These are phyloP conservation scores for Sphaerosporella brunnea DNA, from an alignment of 495 filamentous ascomycete species.

Conservation along the genomic window DNA sequence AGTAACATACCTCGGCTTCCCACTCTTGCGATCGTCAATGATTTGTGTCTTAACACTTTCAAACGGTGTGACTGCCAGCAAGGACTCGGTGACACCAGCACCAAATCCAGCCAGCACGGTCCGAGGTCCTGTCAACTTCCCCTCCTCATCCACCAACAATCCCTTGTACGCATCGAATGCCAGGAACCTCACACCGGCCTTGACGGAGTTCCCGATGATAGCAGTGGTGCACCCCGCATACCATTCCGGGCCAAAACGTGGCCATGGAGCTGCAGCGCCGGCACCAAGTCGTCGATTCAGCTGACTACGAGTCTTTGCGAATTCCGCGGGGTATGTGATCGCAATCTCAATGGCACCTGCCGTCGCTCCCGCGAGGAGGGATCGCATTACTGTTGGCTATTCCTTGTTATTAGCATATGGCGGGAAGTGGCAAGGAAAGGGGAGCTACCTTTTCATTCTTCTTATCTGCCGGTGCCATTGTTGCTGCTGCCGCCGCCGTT, in stretches of 20 bases:
- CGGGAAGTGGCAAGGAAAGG: too few species aligned
- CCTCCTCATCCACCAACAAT: constrained; percentile 63
- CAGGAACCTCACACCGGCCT: constrained; percentile 90
- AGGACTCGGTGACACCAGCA: constrained; percentile 81
- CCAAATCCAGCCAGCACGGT: constrained; percentile 91
- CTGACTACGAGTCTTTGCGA: constrained; percentile 89
- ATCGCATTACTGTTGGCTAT: constrained; percentile 9
- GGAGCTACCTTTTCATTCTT: constrained; percentile 5
- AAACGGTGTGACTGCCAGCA: constrained; percentile 88
- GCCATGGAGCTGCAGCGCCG: constrained; percentile 78
- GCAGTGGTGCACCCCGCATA: constrained; percentile 95
- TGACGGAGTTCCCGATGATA: constrained; percentile 89
- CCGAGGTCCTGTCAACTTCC: constrained; percentile 73
- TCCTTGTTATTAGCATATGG: too few species aligned
- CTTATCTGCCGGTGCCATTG: background rate
- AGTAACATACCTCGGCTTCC: constrained; percentile 30
- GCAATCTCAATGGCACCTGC: constrained; percentile 93
- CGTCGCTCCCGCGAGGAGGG: constrained; percentile 33
- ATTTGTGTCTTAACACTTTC: constrained; percentile 95
- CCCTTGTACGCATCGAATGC: constrained; percentile 87
- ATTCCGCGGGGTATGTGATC: constrained; percentile 96
- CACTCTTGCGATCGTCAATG: constrained; percentile 86
- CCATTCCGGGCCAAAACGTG: constrained; percentile 84
- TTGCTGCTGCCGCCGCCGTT: too few species aligned
- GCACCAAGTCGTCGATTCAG: constrained; percentile 71